Evolutionary conservation across 176 grass and related monocot species (phyloP).

Genomic region (Aechmea fasciata): DNA sequence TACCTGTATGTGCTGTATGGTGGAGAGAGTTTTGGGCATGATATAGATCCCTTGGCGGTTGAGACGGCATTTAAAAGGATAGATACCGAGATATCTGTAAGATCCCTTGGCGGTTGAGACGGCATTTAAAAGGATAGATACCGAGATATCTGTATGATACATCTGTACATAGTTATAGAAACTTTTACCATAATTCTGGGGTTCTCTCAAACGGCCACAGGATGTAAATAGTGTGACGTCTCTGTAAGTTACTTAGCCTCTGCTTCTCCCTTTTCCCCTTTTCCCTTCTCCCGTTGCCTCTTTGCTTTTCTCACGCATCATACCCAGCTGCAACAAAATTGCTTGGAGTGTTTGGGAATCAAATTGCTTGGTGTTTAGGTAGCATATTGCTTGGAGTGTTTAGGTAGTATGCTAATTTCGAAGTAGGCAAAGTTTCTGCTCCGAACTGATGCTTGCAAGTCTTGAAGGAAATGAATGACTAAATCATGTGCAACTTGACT

Average conservation of each 20-base stretch:
- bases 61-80: conserved; percentile 16
- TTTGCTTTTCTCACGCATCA: neutral
- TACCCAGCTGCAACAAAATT: no score
- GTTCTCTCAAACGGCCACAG: neutral
- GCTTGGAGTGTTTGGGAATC: no score
- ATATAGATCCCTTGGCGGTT: conserved; percentile 49
- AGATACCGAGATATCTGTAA: neutral
- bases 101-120: conserved; percentile 26
- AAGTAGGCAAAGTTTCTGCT: no score
- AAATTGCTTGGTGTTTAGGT: no score
- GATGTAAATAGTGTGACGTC: neutral
- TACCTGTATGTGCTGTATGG: conserved; percentile 75
- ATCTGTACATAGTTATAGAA: neutral
- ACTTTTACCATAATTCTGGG: neutral
- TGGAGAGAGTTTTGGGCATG: conserved; percentile 52
- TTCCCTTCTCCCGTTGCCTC: neutral
- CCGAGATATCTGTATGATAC: neutral
- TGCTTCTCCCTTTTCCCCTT: neutral
- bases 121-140: conserved; percentile 6
- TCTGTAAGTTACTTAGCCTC: neutral
- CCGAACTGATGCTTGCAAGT: no score
- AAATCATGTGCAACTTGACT: no score
- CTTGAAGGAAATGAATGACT: no score
- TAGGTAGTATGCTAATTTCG: no score
- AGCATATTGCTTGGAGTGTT: no score